Conservation (phyloP, 768 basidiomycete genomes). For the Mycena leptocephala region DNA sequence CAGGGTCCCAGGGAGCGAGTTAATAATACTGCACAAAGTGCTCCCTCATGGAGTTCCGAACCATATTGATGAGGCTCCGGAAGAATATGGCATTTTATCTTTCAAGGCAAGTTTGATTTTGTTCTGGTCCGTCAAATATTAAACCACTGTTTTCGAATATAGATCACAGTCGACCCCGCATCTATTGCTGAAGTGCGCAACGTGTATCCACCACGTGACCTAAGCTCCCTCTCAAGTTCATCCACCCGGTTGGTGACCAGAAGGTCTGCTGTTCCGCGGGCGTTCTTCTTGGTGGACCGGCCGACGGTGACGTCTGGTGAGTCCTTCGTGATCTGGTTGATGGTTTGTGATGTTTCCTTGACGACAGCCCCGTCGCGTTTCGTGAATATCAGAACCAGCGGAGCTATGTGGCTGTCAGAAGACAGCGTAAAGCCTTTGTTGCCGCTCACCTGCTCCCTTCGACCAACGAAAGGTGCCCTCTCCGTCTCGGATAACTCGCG, state of each 20-base stretch:
- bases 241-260: background rate
- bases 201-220: no score
- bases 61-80: no score
- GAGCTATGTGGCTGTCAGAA: background rate
- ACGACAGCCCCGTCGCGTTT: background rate
- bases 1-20: no score
- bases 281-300: background rate
- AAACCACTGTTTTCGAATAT: no score
- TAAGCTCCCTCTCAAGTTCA: background rate
- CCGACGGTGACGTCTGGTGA: background rate
- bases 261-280: background rate
- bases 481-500: background rate
- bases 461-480: background rate
- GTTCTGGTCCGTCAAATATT: no score
- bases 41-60: no score
- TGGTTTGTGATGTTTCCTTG: background rate
- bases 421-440: background rate
- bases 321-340: background rate
- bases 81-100: no score
- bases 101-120: no score
- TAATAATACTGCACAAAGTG: no score
- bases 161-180: no score
- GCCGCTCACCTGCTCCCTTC: background rate
- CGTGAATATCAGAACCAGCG: background rate
- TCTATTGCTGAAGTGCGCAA: no score